Conservation (phyloP, 73 alveolate genomes). For the Diophrys sp. region DNA sequence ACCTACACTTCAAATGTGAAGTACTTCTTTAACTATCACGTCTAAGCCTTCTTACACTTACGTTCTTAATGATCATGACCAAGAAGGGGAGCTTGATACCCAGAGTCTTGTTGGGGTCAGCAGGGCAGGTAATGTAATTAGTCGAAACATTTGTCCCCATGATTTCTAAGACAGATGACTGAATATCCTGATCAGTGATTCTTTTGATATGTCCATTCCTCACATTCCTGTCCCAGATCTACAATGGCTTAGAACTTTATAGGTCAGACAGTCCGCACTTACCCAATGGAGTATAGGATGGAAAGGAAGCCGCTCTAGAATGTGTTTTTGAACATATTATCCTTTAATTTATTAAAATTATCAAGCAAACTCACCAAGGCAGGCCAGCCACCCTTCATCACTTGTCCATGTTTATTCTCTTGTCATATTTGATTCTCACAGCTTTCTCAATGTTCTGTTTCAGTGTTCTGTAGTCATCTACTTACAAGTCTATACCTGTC, state of each 20-base stretch:
- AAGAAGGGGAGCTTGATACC: slow-evolving; percentile 97
- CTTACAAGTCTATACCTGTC: neutral
- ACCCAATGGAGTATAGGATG: slow-evolving; percentile 91
- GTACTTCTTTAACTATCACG: slow-evolving; percentile 84
- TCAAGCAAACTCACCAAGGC: no score
- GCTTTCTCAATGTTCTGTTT: slow-evolving; percentile 3
- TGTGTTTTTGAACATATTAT: slow-evolving; percentile 93
- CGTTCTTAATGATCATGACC: slow-evolving; percentile 95
- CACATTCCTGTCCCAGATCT: slow-evolving; percentile 94
- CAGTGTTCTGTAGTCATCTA: neutral
- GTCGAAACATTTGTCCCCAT: slow-evolving; percentile 98
- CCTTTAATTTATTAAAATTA: no score
- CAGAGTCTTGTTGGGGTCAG: slow-evolving; percentile 93
- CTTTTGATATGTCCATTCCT: slow-evolving; percentile 97
- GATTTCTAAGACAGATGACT: slow-evolving; percentile 92
- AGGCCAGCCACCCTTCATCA: no score
- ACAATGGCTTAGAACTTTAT: slow-evolving; percentile 89
- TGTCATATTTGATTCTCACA: neutral
- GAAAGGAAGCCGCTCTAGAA: slow-evolving; percentile 95
- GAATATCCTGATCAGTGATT: slow-evolving; percentile 96
- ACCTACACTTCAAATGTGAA: slow-evolving; percentile 98
- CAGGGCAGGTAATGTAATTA: slow-evolving; percentile 93
- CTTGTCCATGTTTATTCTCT: no score
- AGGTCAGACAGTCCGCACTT: neutral
- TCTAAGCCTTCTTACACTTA: slow-evolving; percentile 18